These are phyloP conservation scores for Ganoderma sp. DNA, from an alignment of 1,284 basidiomycete genomes.

Conservation along the genomic window DNA sequence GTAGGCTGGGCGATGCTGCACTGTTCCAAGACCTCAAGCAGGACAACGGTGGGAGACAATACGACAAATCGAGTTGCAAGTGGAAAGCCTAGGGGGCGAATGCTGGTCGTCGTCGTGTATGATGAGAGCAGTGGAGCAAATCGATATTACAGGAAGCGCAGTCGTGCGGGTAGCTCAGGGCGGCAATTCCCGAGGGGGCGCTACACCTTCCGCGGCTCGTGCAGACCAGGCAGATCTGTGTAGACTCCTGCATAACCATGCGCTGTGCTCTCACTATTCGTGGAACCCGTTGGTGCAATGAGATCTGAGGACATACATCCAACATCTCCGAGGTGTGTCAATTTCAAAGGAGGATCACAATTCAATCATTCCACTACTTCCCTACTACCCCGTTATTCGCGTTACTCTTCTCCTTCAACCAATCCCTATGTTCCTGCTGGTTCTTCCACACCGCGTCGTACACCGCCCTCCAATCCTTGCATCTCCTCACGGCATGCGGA, in stretches of 20 bases:
- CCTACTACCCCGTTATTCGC: not conserved
- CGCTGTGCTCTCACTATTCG: too few species aligned
- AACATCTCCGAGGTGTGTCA: not conserved
- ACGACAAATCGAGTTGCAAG: too few species aligned
- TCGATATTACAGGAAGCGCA: not conserved
- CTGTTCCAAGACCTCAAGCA: not conserved
- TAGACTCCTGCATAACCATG: too few species aligned
- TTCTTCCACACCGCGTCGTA: constrained; percentile 29
- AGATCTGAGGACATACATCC: not conserved
- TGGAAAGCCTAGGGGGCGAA: not conserved
- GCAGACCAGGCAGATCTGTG: not conserved
- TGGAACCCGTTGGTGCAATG: not conserved
- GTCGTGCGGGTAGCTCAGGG: too few species aligned
- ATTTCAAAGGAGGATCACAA: not conserved
- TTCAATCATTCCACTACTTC: not conserved
- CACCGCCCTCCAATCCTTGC: constrained; percentile 29
- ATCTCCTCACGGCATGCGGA: constrained; percentile 18
- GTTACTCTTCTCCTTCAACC: not conserved
- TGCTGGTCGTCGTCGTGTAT: not conserved
- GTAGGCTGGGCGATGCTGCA: not conserved
- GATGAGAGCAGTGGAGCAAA: not conserved
- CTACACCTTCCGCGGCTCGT: not conserved
- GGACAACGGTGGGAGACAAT: not conserved
- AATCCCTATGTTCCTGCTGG: constrained; percentile 16
- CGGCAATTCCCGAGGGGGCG: not conserved